Evolutionary conservation across 73 alveolate genomes (phyloP).

Genomic region (Paramecium pentaurelia): DNA sequence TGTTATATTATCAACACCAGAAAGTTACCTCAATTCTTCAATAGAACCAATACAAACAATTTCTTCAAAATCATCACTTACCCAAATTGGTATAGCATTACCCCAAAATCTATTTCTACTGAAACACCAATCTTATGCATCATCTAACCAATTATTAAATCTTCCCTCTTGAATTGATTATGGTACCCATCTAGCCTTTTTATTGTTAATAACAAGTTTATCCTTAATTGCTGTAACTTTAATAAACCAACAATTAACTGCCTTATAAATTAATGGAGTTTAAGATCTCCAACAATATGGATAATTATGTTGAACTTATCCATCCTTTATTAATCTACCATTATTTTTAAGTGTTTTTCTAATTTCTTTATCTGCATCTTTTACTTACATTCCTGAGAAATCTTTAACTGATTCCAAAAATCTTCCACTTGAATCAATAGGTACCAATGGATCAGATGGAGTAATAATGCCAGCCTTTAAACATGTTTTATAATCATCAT

Average conservation of each 20-base stretch:
- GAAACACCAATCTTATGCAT: constrained; percentile 99
- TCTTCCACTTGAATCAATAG: constrained; percentile 97
- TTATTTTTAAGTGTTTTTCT: constrained; percentile 81
- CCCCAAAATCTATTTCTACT: constrained; percentile 99
- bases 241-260: constrained; percentile 98
- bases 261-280: constrained; percentile 99
- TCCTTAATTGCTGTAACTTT: constrained; percentile 97
- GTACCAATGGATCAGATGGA: constrained; percentile 93
- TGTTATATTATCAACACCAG: constrained; percentile 89
- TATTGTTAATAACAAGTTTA: constrained; percentile 87
- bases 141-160: constrained; percentile 99
- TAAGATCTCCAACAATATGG: constrained; percentile 99
- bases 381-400: constrained; percentile 89
- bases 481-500: constrained; percentile 95
- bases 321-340: constrained; percentile 88
- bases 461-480: constrained; percentile 78
- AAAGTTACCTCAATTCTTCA: constrained; percentile 92
- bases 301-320: constrained; percentile 90
- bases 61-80: constrained; percentile 98
- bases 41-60: constrained; percentile 95
- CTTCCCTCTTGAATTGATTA: constrained; percentile 96
- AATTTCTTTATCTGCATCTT: constrained; percentile 93
- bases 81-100: constrained; percentile 99
- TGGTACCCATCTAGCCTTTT: constrained; percentile 94
- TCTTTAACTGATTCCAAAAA: constrained; percentile 92